phyloP scores from a whole-genome alignment of 148 eudicot genomes.

The Camellia lanceoleosa region DNA sequence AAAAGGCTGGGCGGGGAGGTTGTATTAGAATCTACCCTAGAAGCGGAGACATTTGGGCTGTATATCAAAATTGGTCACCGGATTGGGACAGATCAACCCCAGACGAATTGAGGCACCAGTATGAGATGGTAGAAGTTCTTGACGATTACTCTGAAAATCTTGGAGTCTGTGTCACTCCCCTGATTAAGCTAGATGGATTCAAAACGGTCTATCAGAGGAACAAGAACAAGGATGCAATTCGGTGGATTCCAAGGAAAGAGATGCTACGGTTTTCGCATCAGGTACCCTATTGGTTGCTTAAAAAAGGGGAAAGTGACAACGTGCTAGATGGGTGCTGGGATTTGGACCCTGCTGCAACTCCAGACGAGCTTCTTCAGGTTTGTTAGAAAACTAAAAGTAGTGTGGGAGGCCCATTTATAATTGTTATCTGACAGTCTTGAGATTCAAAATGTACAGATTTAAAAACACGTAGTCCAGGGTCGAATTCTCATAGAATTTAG shows the following conservation, averaged over 20 bases:
- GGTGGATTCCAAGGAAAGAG: constrained; percentile 81
- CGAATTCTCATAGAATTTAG: constrained; percentile 28
- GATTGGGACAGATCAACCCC: constrained; percentile 84
- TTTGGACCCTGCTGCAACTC: constrained; percentile 95
- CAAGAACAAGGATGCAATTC: constrained; percentile 40
- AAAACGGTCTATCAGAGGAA: constrained; percentile 79
- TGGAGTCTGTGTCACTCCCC: constrained; percentile 68
- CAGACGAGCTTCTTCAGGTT: constrained; percentile 70
- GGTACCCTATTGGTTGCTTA: constrained; percentile 80
- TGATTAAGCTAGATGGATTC: constrained; percentile 67
- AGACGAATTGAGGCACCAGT: constrained; percentile 73
- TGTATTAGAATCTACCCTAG: constrained; percentile 78
- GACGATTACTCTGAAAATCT: constrained; percentile 78
- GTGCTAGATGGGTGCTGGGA: constrained; percentile 98
- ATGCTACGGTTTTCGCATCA: constrained; percentile 94
- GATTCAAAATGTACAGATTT: constrained; percentile 36
- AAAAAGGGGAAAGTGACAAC: constrained; percentile 40
- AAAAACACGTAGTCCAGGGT: constrained; percentile 6
- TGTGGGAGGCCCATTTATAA: constrained; percentile 7
- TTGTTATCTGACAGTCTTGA: constrained; percentile 19
- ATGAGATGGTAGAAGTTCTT: constrained; percentile 93
- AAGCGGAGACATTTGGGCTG: constrained; percentile 91
- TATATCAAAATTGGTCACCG: constrained; percentile 84
- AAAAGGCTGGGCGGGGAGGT: constrained; percentile 91
- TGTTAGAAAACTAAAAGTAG: constrained; percentile 14